Conservation (phyloP, 1,284 basidiomycete genomes). For the Moesziomyces aphidis region DNA sequence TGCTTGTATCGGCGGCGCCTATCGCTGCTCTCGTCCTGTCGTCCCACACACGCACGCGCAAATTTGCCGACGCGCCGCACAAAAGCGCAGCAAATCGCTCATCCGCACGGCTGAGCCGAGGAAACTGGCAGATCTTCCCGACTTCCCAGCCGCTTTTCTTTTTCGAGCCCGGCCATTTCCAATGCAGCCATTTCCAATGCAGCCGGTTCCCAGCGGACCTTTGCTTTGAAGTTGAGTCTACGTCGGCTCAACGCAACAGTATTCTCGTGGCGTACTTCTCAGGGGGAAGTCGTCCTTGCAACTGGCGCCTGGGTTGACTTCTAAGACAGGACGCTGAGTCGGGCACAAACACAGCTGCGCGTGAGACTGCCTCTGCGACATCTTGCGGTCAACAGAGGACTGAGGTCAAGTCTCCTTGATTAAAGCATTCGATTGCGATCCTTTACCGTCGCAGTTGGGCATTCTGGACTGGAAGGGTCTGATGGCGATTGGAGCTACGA, state of each 20-base stretch:
- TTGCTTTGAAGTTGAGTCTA: too few relatives aligned
- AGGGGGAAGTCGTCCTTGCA: too few relatives aligned
- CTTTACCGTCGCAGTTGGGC: background rate
- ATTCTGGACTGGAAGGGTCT: background rate
- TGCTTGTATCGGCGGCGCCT: background rate
- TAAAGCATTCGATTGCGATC: background rate
- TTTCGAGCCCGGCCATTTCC: constrained; percentile 4
- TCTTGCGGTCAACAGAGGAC: background rate
- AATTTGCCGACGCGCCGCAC: background rate
- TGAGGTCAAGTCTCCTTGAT: background rate
- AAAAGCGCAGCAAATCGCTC: too few relatives aligned
- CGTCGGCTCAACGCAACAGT: too few relatives aligned
- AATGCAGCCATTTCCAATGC: too few relatives aligned
- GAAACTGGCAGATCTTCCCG: background rate
- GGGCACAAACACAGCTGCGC: too few relatives aligned
- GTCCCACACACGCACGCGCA: background rate
- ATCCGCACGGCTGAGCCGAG: too few relatives aligned
- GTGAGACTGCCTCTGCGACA: background rate
- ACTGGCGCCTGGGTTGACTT: too few relatives aligned
- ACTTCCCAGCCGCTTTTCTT: background rate
- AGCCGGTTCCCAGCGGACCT: too few relatives aligned
- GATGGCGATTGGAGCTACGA: constrained; percentile 7
- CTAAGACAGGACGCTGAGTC: too few relatives aligned
- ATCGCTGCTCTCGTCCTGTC: background rate
- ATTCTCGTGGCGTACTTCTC: too few relatives aligned